phyloP scores from a whole-genome alignment of 2,329 filamentous ascomycete species.

The Bipolaris bicolor region DNA sequence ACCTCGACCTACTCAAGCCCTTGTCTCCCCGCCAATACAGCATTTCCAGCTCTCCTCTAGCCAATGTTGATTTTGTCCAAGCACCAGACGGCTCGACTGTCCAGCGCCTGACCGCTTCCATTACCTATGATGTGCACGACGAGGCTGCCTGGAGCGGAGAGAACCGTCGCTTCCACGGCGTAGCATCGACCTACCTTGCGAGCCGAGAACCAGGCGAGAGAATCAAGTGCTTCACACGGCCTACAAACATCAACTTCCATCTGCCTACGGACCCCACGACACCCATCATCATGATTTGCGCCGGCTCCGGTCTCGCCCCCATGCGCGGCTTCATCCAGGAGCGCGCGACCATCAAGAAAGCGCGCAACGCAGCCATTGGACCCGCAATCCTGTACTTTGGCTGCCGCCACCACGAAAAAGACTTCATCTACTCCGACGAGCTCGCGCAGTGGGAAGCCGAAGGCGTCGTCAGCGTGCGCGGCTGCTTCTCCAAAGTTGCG shows the following conservation, averaged over 20 bases:
- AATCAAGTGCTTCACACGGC: constrained; percentile 13
- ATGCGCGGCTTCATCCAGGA: constrained; percentile 45
- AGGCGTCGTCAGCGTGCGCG: constrained; percentile 11
- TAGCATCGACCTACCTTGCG: constrained; percentile 10
- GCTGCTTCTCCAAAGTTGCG: constrained; percentile 64
- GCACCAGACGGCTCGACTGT: not conserved
- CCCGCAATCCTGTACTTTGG: constrained; percentile 67
- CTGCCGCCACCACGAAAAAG: constrained; percentile 60
- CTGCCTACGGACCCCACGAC: constrained; percentile 40
- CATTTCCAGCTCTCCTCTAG: constrained; percentile 73
- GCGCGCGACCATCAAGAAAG: constrained; percentile 31
- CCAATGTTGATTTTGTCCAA: constrained; percentile 46
- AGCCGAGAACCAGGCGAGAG: constrained; percentile 10
- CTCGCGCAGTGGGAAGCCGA: constrained; percentile 47
- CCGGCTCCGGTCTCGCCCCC: constrained; percentile 40
- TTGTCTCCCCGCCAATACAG: constrained; percentile 13
- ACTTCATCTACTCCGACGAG: constrained; percentile 66
- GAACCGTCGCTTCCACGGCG: constrained; percentile 11
- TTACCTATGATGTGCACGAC: constrained; percentile 13
- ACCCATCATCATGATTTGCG: constrained; percentile 56
- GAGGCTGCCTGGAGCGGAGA: constrained; percentile 13
- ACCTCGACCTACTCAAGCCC: constrained; percentile 13
- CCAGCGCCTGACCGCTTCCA: constrained; percentile 6
- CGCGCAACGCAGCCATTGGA: constrained; percentile 52
- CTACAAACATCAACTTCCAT: constrained; percentile 15